These are phyloP conservation scores for Neopestalotiopsis sp. DNA, from an alignment of 2,329 filamentous ascomycete species.

Conservation along the genomic window DNA sequence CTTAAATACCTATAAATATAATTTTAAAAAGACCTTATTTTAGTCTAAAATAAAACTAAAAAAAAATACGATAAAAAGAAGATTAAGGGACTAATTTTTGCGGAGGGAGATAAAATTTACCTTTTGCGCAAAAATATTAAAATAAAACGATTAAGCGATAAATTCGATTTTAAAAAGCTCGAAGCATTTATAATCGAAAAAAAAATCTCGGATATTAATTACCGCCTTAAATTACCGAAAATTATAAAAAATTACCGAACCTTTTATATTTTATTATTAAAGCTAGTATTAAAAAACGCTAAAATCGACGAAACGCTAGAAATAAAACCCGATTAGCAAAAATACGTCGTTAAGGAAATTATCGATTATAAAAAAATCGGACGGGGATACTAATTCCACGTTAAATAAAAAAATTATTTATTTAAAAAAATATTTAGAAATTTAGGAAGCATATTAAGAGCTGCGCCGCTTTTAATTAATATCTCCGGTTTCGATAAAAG, in stretches of 20 bases:
- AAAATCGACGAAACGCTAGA: background rate
- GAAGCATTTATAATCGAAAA: background rate
- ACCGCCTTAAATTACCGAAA: background rate
- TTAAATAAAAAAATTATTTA: constrained; percentile 16
- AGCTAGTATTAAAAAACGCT: background rate
- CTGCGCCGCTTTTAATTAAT: background rate
- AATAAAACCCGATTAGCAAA: constrained; percentile 18
- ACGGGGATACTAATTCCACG: constrained; percentile 18
- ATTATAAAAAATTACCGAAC: background rate
- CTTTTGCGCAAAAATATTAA: background rate
- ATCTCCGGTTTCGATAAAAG: too few species aligned
- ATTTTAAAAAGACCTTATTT: constrained; percentile 9
- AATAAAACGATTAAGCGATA: background rate
- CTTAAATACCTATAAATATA: constrained; percentile 20
- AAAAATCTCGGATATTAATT: background rate
- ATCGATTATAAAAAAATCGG: constrained; percentile 14
- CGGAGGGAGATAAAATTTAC: too few species aligned
- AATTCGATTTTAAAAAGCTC: background rate
- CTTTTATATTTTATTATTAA: background rate
- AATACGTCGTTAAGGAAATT: constrained; percentile 18
- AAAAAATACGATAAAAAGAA: constrained; percentile 14
- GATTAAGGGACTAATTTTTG: constrained; percentile 20
- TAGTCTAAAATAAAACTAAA: background rate
- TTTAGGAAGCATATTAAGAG: background rate
- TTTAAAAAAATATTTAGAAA: background rate